Evolutionary conservation across 148 eudicot genomes (phyloP).

Genomic region (Fagopyrum homotropicum): DNA sequence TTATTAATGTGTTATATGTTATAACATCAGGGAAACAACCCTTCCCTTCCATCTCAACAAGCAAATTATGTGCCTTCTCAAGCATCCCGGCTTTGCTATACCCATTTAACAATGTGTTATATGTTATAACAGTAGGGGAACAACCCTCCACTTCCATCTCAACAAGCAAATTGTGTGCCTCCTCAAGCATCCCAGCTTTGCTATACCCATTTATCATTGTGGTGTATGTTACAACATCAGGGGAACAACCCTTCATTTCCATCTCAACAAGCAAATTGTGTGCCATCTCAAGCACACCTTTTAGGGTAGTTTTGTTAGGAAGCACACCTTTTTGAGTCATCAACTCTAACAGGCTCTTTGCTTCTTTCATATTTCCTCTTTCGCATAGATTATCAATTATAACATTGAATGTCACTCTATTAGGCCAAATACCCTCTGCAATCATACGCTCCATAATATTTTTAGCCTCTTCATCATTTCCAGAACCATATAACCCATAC

Average conservation of each 20-base stretch:
- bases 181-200: too few species aligned
- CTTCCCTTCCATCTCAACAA: neutral
- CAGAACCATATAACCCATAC: neutral
- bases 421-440: constrained; percentile 8
- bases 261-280: neutral
- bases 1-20: constrained; percentile 18
- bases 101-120: too few species aligned
- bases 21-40: constrained; percentile 16
- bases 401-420: neutral
- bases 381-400: constrained; percentile 19
- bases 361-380: constrained; percentile 10
- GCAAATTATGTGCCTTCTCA: too few species aligned
- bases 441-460: constrained; percentile 1
- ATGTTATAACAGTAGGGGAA: too few species aligned
- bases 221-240: too few species aligned
- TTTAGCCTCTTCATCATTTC: constrained; percentile 17
- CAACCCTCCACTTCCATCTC: too few species aligned
- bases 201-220: too few species aligned
- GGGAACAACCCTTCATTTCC: too few species aligned
- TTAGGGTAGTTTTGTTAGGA: constrained; percentile 9
- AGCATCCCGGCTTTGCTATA: too few species aligned
- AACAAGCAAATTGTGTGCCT: too few species aligned
- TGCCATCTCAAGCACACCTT: constrained; percentile 16
- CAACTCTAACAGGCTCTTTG: constrained; percentile 5
- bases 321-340: constrained; percentile 2